phyloP scores from a whole-genome alignment of 495 filamentous ascomycete species.

The Bacidia gigantensis region DNA sequence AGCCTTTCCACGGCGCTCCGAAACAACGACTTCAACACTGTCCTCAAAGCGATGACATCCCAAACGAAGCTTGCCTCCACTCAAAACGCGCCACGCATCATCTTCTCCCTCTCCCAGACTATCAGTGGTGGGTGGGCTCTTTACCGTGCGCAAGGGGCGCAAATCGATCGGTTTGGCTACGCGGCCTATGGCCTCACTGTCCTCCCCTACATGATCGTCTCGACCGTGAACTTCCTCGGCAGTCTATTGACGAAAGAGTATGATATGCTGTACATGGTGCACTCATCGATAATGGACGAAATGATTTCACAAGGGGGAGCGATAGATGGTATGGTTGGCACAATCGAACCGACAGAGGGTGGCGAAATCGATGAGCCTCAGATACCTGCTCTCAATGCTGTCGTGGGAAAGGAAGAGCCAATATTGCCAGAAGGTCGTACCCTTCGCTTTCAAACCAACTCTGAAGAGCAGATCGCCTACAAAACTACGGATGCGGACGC shows the following conservation, averaged over 20 bases:
- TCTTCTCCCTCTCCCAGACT: conserved; percentile 28
- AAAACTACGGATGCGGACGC: background rate
- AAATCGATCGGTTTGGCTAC: conserved; percentile 30
- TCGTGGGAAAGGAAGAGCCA: background rate
- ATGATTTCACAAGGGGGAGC: conserved; percentile 22
- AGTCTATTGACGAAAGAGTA: conserved; percentile 27
- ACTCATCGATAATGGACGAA: conserved; percentile 31
- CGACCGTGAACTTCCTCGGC: conserved; percentile 48
- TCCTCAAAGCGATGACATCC: conserved; percentile 6
- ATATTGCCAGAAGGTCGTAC: background rate
- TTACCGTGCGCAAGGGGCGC: conserved; percentile 25
- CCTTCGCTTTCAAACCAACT: background rate
- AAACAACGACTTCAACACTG: conserved; percentile 11
- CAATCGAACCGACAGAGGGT: background rate
- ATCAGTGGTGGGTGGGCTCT: conserved; percentile 15
- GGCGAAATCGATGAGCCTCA: background rate
- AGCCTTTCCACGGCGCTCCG: conserved; percentile 12
- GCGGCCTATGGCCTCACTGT: conserved; percentile 32
- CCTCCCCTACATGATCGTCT: conserved; percentile 49
- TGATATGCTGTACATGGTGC: conserved; percentile 28
- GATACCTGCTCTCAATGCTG: background rate
- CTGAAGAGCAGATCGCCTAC: background rate
- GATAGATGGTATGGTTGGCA: conserved; percentile 26
- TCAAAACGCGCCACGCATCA: conserved; percentile 22
- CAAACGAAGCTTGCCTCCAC: conserved; percentile 18